These are phyloP conservation scores for Neofusicoccum laricinum DNA, from an alignment of 2,329 filamentous ascomycete species.

Conservation along the genomic window DNA sequence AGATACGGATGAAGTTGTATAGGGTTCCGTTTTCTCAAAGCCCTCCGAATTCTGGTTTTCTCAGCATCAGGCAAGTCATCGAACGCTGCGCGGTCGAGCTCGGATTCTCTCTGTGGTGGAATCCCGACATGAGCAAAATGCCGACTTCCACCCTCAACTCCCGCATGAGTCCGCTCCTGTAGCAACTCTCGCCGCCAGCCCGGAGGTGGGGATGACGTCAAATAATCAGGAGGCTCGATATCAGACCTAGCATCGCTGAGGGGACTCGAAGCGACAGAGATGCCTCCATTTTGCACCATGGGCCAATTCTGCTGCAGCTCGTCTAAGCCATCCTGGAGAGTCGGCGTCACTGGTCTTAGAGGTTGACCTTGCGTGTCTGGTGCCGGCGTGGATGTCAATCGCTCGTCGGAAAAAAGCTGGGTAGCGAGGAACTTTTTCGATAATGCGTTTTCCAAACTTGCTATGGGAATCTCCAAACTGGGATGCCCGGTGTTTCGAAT, in stretches of 20 bases:
- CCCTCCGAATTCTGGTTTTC: slow-evolving; percentile 21
- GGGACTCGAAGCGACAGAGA: neutral
- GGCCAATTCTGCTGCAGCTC: slow-evolving; percentile 14
- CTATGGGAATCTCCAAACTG: neutral
- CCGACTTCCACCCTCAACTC: neutral
- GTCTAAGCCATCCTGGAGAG: neutral
- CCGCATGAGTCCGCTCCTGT: neutral
- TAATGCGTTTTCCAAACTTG: neutral
- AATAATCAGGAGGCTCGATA: neutral
- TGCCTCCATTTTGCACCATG: neutral
- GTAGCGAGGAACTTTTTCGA: neutral
- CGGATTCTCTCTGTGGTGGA: neutral
- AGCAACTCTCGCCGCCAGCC: neutral
- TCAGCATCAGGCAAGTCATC: neutral
- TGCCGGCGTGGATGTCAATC: neutral
- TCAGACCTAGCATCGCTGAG: slow-evolving; percentile 9
- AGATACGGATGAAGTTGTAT: slow-evolving; percentile 50
- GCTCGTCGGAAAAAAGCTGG: slow-evolving; percentile 2
- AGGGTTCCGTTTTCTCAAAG: slow-evolving; percentile 44
- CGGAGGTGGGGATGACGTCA: neutral
- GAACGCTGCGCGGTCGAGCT: neutral
- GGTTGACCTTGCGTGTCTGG: neutral
- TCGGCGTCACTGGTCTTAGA: neutral
- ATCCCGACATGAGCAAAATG: neutral
- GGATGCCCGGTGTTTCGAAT: neutral